A percentile compares a stretch with the other conserved stretches of the same genome.
These are phyloP conservation scores for Sclerotinia borealis DNA, from an alignment of 2,329 filamentous ascomycete genomes.

Conservation along the genomic window DNA sequence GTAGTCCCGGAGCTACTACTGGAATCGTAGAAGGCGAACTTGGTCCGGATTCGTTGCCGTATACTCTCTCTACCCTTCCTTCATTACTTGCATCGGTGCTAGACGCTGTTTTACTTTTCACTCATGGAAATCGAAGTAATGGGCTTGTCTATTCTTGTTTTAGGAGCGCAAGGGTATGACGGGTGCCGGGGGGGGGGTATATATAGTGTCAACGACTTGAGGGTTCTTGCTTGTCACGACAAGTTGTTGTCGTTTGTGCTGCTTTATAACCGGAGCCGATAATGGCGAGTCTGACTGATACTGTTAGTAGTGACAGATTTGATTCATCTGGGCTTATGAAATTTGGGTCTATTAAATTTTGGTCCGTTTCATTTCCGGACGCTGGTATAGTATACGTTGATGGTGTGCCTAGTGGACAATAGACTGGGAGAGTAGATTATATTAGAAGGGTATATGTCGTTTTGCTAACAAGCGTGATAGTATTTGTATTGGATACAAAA, in stretches of 20 bases:
- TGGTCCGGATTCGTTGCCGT: background rate
- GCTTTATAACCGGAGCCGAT: background rate
- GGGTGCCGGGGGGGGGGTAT: too few species aligned
- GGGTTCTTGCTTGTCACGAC: constrained; percentile 8
- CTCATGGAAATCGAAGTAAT: background rate
- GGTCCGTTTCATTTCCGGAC: background rate
- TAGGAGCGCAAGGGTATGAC: background rate
- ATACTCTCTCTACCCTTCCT: background rate
- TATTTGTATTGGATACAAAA: constrained; percentile 26
- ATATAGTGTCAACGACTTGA: background rate
- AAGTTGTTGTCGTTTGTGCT: background rate
- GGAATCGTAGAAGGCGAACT: background rate
- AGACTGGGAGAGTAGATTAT: constrained; percentile 26
- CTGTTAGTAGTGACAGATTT: too few species aligned
- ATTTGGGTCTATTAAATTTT: background rate
- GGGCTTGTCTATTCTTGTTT: background rate
- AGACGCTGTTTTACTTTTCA: background rate
- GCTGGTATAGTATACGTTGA: background rate
- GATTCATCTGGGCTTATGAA: too few species aligned
- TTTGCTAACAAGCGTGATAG: constrained; percentile 19
- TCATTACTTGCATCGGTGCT: background rate
- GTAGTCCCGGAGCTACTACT: constrained; percentile 17
- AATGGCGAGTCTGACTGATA: too few species aligned
- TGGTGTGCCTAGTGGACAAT: constrained; percentile 14
- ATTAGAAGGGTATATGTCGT: constrained; percentile 14